Base-by-base conservation (phyloP, 2,329 filamentous ascomycete species). In the Thelonectria rubi region DNA sequence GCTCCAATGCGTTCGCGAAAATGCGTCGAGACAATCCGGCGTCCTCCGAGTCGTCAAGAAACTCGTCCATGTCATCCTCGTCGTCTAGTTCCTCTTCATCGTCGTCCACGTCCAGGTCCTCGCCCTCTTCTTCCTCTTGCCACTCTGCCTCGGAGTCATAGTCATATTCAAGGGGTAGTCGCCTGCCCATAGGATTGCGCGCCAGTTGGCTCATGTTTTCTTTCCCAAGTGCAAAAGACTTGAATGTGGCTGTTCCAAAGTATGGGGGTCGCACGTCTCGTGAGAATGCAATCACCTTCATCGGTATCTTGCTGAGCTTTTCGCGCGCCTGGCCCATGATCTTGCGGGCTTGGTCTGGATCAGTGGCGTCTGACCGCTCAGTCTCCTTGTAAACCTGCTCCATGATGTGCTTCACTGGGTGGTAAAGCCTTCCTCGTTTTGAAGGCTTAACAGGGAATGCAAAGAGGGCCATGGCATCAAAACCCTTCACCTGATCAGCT, bases 141-240 rank as follows among this genome's bases (percentile, higher is more conserved):
- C 92, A 96, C 74, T 95, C 92, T 6, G 87, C 91, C 74, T 96
- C 92, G 3, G 91, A 94, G 72, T 95, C 92, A 73, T 94, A 93
- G 65, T 93, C 91, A 73, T 96, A 96, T 69, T 92, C 83, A 4
- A 91, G 83, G 5, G 88, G 85, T 1, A 93, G 78, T n/a, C 81
- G 77, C 63, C 83, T 75, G 67, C 80, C 74, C 70, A 82, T 68
- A 63, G 91, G 80, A 74, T 86, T 78, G 71, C 86, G 74, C 61
- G 86, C 84, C 7, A 88, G 74, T 48, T 76, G 80, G 4, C 73
- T 72, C 63, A 88, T 80, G 30, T 84, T 83, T 1, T 81, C 73
- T 15, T 68, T 68, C 1, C 78, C 82, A 45, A 77, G 76, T 51
- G 73, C 81, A 64, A 71, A 77, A 14, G 86, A 84, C 5, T 84